Evolutionary conservation across 352 stramenopile species (phyloP).

Genomic region (Pythium myriotylum): DNA sequence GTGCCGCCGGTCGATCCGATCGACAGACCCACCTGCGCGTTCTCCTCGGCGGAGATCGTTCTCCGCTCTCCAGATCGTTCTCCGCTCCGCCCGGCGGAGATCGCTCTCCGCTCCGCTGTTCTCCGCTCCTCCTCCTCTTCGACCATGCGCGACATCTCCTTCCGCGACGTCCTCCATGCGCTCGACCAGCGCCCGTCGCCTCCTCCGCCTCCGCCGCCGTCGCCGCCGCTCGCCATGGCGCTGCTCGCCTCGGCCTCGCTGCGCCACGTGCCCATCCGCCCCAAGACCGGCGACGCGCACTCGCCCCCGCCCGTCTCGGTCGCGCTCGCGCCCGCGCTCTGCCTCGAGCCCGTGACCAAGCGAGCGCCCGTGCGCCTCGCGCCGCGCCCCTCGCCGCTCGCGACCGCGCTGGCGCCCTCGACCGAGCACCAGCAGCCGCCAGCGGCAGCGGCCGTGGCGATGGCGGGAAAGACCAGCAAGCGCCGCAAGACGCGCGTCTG

Average conservation of each 20-base stretch:
- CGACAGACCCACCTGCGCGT: neutral
- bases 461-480: too few relatives aligned
- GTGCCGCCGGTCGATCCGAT: neutral
- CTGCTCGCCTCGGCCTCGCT: slow-evolving; percentile 14
- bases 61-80: neutral
- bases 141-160: slow-evolving; percentile 19
- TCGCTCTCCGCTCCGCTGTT: slow-evolving; percentile 6
- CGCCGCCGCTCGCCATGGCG: slow-evolving; percentile 13
- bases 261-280: slow-evolving; percentile 9
- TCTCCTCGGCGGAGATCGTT: slow-evolving; percentile 9
- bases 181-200: slow-evolving; percentile 7
- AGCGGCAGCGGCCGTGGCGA: too few relatives aligned
- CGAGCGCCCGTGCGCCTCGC: slow-evolving; percentile 12
- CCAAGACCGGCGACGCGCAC: too few relatives aligned
- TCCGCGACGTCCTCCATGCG: slow-evolving; percentile 21
- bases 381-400: slow-evolving; percentile 1
- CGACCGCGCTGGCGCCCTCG: neutral
- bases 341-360: slow-evolving; percentile 1
- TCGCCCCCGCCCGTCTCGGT: too few relatives aligned
- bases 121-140: neutral
- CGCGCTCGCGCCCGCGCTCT: neutral
- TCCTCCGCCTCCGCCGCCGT: neutral
- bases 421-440: too few relatives aligned
- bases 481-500: slow-evolving; percentile 56
- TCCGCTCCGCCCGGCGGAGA: neutral